Conservation (phyloP, 2,329 filamentous ascomycete genomes). For the Colletotrichum shisoi region DNA sequence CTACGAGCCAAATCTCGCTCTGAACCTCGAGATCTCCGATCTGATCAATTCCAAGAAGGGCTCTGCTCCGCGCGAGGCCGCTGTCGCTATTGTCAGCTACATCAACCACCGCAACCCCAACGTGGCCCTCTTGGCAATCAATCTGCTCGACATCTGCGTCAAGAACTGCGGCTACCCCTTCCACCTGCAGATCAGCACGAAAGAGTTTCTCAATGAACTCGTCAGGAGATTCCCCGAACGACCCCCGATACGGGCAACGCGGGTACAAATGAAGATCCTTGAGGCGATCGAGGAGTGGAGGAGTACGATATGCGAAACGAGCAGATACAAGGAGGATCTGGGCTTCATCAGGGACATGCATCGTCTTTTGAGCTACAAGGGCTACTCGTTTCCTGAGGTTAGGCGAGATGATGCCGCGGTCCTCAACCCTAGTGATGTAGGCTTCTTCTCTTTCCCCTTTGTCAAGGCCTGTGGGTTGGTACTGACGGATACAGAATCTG, state of each 20-base stretch:
- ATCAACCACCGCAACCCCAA: slow-evolving; percentile 98
- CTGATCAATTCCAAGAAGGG: slow-evolving; percentile 98
- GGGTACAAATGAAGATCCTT: slow-evolving; percentile 90
- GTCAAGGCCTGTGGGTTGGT: neutral
- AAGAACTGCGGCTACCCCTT: slow-evolving; percentile 99
- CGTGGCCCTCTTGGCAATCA: slow-evolving; percentile 86
- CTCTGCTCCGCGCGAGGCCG: slow-evolving; percentile 91
- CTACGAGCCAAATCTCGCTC: slow-evolving; percentile 94
- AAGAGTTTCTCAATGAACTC: slow-evolving; percentile 98
- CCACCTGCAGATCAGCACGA: slow-evolving; percentile 97
- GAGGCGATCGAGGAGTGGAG: slow-evolving; percentile 99
- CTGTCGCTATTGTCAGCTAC: slow-evolving; percentile 88
- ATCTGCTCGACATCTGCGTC: slow-evolving; percentile 96
- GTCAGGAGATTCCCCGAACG: slow-evolving; percentile 95
- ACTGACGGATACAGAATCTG: slow-evolving; percentile 70
- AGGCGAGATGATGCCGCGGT: slow-evolving; percentile 94
- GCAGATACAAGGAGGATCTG: slow-evolving; percentile 94
- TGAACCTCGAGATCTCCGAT: slow-evolving; percentile 96
- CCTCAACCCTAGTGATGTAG: slow-evolving; percentile 92
- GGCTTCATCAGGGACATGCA: slow-evolving; percentile 99
- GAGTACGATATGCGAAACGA: slow-evolving; percentile 97
- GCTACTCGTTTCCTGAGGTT: slow-evolving; percentile 93
- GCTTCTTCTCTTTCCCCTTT: slow-evolving; percentile 49
- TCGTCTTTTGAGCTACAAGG: slow-evolving; percentile 91
- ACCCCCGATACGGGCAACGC: slow-evolving; percentile 82